phyloP scores from a whole-genome alignment of 73 alveolate species.

The Paramecium tetraurelia region DNA sequence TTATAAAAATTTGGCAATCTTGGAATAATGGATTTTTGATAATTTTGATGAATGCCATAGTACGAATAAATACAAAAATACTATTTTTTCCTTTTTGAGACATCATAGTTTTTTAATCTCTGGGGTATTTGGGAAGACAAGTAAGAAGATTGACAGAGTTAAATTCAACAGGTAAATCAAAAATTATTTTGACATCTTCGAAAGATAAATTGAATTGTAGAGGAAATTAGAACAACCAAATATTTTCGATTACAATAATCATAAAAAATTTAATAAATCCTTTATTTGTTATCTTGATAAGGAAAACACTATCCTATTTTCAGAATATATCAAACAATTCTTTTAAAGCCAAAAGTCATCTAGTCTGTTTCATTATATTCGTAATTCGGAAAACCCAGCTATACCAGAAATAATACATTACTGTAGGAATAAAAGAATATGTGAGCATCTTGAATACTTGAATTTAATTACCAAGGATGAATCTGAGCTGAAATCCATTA shows the following conservation, averaged over 20 bases:
- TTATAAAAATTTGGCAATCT: background rate
- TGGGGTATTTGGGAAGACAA: background rate
- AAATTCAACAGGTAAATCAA: background rate
- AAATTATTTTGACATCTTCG: background rate
- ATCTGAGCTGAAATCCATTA: background rate
- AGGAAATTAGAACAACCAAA: background rate
- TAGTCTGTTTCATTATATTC: background rate
- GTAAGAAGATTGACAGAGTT: background rate
- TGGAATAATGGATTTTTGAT: background rate
- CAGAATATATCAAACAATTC: background rate
- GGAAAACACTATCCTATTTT: background rate
- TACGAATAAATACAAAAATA: background rate
- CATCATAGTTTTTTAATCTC: background rate
- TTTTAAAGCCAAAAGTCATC: background rate
- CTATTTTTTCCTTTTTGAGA: background rate
- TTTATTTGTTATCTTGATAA: background rate
- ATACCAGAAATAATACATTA: background rate
- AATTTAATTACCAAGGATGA: background rate
- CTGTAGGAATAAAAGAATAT: background rate
- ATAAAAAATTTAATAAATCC: background rate
- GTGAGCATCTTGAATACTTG: background rate
- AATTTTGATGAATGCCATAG: background rate
- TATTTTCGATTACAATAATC: background rate
- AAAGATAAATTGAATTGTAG: background rate
- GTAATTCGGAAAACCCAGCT: background rate